phyloP scores from a whole-genome alignment of 2,329 filamentous ascomycete genomes.

The Colletotrichum sp. region DNA sequence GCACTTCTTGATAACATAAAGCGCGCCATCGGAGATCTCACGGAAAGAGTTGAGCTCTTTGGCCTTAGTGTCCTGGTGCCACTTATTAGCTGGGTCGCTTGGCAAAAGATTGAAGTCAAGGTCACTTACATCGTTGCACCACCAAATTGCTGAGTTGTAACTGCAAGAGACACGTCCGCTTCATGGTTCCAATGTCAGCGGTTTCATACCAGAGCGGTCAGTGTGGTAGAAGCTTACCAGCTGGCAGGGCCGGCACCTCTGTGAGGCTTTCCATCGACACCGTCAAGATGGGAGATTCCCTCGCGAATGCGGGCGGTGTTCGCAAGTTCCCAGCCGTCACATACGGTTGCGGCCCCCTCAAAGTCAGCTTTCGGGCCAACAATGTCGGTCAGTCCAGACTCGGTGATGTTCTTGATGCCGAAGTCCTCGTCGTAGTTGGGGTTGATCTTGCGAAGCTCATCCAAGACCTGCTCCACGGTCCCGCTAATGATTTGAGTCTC shows the following conservation, averaged over 20 bases:
- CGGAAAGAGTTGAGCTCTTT: neutral
- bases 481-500: conserved; percentile 6
- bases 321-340: conserved; percentile 4
- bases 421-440: conserved; percentile 2
- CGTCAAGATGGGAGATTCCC: conserved; percentile 11
- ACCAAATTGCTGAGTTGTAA: conserved; percentile 23
- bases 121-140: conserved; percentile 28
- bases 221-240: neutral
- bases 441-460: conserved; percentile 1
- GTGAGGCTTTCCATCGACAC: conserved; percentile 13
- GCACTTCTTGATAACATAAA: neutral
- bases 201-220: neutral
- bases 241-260: conserved; percentile 17
- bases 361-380: neutral
- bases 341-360: neutral
- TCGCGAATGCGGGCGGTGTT: neutral
- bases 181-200: neutral
- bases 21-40: conserved; percentile 4
- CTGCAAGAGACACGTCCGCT: conserved; percentile 12
- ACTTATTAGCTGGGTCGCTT: neutral
- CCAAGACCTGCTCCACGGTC: conserved; percentile 16
- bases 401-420: neutral
- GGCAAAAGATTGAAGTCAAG: neutral
- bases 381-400: neutral
- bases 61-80: neutral